Conservation (phyloP, 2,329 filamentous ascomycete species). For the Metarhizium guizhouense region DNA sequence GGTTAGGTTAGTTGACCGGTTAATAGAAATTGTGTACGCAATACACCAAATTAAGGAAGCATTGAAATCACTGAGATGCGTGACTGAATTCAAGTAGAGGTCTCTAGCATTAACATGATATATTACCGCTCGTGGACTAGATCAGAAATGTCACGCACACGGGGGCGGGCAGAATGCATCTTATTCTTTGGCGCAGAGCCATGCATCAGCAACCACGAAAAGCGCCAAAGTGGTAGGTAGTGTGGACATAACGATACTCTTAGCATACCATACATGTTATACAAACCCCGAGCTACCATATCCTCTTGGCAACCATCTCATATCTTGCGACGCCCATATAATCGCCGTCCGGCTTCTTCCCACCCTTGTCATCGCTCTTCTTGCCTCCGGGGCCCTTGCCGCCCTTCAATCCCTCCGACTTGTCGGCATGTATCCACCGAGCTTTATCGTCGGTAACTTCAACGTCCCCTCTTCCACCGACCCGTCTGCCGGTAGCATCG, state of each 20-base stretch:
- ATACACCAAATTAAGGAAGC: background rate
- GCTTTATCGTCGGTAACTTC: conserved; percentile 85
- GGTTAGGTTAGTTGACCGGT: background rate
- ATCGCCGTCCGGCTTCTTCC: conserved; percentile 36
- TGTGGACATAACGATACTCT: background rate
- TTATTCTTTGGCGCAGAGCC: too few species aligned
- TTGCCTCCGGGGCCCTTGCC: conserved; percentile 46
- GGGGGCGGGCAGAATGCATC: too few species aligned
- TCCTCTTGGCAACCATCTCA: conserved; percentile 93
- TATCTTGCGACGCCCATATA: conserved; percentile 68
- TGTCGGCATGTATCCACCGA: conserved; percentile 79
- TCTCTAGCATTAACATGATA: too few species aligned
- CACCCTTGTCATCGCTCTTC: conserved; percentile 34
- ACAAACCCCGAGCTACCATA: conserved; percentile 55
- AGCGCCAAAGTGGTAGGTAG: too few species aligned
- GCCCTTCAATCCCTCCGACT: conserved; percentile 59
- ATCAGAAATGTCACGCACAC: too few species aligned
- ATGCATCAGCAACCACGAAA: too few species aligned
- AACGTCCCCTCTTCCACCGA: conserved; percentile 76
- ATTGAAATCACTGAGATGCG: too few species aligned
- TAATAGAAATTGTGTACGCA: background rate
- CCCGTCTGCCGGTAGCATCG: conserved; percentile 62
- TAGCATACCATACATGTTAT: background rate
- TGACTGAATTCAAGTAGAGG: too few species aligned
- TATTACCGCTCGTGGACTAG: too few species aligned